phyloP scores from a whole-genome alignment of 768 basidiomycete genomes.

The Tephrocybe sp. region DNA sequence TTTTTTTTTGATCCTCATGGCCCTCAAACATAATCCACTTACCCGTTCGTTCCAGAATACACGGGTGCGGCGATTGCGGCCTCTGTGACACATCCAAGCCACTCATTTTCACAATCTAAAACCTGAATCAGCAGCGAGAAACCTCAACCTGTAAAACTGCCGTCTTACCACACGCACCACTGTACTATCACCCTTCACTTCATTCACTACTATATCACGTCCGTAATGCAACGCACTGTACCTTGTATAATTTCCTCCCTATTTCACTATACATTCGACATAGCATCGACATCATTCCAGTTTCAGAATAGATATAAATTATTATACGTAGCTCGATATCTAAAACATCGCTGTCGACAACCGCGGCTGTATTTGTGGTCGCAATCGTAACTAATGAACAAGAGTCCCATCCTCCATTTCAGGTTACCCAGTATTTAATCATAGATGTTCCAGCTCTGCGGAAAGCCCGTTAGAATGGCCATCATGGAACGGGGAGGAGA shows the following conservation, averaged over 20 bases:
- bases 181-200: background rate
- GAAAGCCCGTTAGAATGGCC: background rate
- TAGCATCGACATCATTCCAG: background rate
- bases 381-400: conserved; percentile 4
- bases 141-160: background rate
- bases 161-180: background rate
- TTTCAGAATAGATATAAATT: conserved; percentile 13
- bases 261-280: background rate
- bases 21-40: background rate
- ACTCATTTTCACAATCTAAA: conserved; percentile 6
- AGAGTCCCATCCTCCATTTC: conserved; percentile 5
- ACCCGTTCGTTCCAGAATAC: conserved; percentile 8
- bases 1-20: background rate
- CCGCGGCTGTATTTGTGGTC: conserved; percentile 5
- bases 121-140: background rate
- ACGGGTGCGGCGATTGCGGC: conserved; percentile 16
- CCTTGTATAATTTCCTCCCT: background rate
- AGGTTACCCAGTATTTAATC: conserved; percentile 12
- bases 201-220: background rate
- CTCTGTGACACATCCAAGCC: conserved; percentile 15
- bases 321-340: conserved; percentile 19
- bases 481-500: background rate
- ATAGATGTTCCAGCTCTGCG: conserved; percentile 34
- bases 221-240: background rate
- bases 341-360: conserved; percentile 7